Conservation (phyloP, 768 basidiomycete species). For the Asterophora parasitica region DNA sequence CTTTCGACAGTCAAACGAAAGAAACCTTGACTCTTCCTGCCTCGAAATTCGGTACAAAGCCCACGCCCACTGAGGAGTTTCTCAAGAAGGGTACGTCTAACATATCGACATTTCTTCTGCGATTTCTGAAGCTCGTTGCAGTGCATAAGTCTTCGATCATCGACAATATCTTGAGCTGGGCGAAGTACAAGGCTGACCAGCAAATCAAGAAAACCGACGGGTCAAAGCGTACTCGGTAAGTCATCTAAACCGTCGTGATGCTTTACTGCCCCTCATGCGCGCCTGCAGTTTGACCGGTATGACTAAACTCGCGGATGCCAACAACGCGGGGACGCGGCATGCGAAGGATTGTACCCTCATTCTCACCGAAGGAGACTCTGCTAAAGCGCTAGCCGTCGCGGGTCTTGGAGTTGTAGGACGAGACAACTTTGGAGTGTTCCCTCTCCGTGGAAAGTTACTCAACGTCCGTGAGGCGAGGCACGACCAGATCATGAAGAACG, state of each 20-base stretch:
- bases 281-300: slow-evolving; percentile 76
- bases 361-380: slow-evolving; percentile 98
- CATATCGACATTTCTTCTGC: neutral
- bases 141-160: slow-evolving; percentile 88
- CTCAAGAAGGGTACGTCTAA: slow-evolving; percentile 80
- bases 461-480: slow-evolving; percentile 97
- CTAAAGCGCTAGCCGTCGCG: slow-evolving; percentile 93
- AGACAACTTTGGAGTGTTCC: slow-evolving; percentile 97
- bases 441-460: slow-evolving; percentile 91
- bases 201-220: slow-evolving; percentile 96
- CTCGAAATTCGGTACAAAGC: slow-evolving; percentile 89
- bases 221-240: slow-evolving; percentile 77
- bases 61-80: slow-evolving; percentile 82
- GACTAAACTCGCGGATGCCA: slow-evolving; percentile 93
- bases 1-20: slow-evolving; percentile 99
- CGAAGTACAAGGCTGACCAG: slow-evolving; percentile 95
- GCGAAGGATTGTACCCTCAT: slow-evolving; percentile 89
- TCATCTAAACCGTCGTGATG: neutral
- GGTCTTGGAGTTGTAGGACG: slow-evolving; percentile 93
- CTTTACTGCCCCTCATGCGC: neutral
- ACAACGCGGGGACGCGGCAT: slow-evolving; percentile 87
- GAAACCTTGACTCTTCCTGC: slow-evolving; percentile 85
- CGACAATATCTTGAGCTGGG: slow-evolving; percentile 92
- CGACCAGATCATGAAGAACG: slow-evolving; percentile 97
- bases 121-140: slow-evolving; percentile 23